A percentile compares a stretch with the other conserved stretches of the same genome.
These are phyloP conservation scores for Trypanosoma scelopori DNA, from an alignment of 208 protist genomes.

Conservation along the genomic window DNA sequence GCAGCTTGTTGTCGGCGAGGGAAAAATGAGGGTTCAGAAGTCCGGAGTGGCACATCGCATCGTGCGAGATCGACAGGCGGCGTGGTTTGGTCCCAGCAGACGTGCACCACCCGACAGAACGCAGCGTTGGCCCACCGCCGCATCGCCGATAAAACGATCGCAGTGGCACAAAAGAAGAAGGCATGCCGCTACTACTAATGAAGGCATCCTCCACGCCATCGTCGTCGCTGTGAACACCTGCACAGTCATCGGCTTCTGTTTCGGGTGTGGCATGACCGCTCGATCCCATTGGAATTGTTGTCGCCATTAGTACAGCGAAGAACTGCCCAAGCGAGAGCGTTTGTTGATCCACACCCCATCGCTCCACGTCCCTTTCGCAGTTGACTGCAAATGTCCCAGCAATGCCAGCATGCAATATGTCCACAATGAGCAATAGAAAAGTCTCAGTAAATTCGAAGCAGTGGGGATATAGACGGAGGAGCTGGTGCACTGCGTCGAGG, in stretches of 20 bases:
- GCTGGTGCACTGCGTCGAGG: conserved; percentile 88
- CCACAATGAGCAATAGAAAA: conserved; percentile 49
- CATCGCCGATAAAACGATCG: conserved; percentile 1
- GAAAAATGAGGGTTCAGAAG: conserved; percentile 58
- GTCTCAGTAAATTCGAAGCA: conserved; percentile 86
- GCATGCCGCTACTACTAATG: background rate
- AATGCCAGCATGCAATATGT: conserved; percentile 41
- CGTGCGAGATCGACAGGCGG: conserved; percentile 38
- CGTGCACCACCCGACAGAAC: conserved; percentile 1
- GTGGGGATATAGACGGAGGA: conserved; percentile 70
- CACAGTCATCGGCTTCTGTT: background rate
- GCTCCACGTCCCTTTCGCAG: conserved; percentile 38
- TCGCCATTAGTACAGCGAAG: conserved; percentile 49
- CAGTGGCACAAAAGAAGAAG: background rate
- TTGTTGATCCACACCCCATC: conserved; percentile 29
- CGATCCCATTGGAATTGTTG: conserved; percentile 17
- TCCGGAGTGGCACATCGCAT: conserved; percentile 43
- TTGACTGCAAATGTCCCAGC: conserved; percentile 62
- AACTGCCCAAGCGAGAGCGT: conserved; percentile 58
- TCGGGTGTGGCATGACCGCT: background rate
- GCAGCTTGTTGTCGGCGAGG: conserved; percentile 37
- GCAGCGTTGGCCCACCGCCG: background rate
- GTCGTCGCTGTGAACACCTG: background rate
- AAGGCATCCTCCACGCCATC: background rate
- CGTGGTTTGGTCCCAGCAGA: conserved; percentile 12